These are phyloP conservation scores for Phytophthora lateralis DNA, from an alignment of 352 stramenopile species.

Conservation along the genomic window DNA sequence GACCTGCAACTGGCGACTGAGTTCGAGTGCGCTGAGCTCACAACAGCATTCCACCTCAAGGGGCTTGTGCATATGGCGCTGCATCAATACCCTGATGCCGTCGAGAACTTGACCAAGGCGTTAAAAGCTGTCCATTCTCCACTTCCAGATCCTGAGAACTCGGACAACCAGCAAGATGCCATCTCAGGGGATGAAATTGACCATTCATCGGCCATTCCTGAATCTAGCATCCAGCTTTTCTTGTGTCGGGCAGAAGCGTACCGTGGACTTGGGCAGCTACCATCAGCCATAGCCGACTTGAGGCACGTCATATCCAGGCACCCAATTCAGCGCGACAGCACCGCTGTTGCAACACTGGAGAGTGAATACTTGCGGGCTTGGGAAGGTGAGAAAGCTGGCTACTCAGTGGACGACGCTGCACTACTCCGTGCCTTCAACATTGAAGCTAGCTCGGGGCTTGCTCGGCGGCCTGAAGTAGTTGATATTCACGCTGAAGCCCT, in stretches of 20 bases:
- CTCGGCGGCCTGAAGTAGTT: constrained; percentile 47
- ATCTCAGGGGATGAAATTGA: constrained; percentile 6
- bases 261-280: constrained; percentile 50
- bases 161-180: constrained; percentile 22
- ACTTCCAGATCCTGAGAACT: constrained; percentile 2
- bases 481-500: constrained; percentile 39
- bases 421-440: constrained; percentile 61
- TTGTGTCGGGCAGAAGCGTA: constrained; percentile 54
- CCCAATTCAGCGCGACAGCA: constrained; percentile 25
- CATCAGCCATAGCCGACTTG: constrained; percentile 49
- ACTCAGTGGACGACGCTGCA: constrained; percentile 55
- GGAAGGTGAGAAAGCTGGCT: constrained; percentile 51
- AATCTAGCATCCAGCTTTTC: constrained; percentile 41
- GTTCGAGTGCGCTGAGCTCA: constrained; percentile 25
- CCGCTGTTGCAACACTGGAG: constrained; percentile 21
- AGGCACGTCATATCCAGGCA: constrained; percentile 38
- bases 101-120: constrained; percentile 51
- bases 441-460: constrained; percentile 37
- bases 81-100: constrained; percentile 37
- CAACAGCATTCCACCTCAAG: constrained; percentile 44
- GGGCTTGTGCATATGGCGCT: constrained; percentile 45
- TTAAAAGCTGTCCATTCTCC: constrained; percentile 26
- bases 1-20: constrained; percentile 46
- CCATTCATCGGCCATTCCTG: constrained; percentile 17
- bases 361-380: constrained; percentile 32